phyloP scores from a whole-genome alignment of 2,329 filamentous ascomycete genomes.

The Pestalotiopsis sp. region DNA sequence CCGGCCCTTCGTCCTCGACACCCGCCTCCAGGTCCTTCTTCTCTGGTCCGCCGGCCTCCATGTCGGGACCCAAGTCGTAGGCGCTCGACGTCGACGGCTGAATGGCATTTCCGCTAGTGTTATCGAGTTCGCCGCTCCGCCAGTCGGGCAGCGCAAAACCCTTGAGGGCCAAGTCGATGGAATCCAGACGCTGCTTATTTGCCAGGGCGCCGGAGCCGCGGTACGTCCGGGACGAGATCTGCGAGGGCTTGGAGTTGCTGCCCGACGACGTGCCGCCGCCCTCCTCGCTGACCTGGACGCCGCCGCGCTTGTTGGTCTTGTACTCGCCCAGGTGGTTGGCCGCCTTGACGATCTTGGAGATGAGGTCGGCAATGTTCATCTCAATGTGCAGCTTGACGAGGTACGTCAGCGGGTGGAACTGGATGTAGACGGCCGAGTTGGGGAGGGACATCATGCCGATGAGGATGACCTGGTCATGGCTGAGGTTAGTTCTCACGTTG shows the following conservation, averaged over 20 bases:
- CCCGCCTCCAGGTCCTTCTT: neutral
- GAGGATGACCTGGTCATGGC: constrained; percentile 24
- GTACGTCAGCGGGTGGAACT: constrained; percentile 53
- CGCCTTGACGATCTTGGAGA: constrained; percentile 35
- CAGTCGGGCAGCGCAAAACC: neutral
- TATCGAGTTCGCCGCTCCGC: neutral
- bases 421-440: constrained; percentile 45
- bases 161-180: neutral
- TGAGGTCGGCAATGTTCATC: constrained; percentile 54
- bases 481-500: neutral
- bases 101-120: neutral
- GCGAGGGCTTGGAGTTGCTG: neutral
- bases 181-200: neutral
- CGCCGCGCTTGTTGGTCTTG: neutral
- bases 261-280: neutral
- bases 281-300: neutral
- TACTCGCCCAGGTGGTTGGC: constrained; percentile 11
- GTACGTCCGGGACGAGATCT: neutral
- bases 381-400: constrained; percentile 55
- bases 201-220: neutral
- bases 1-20: neutral
- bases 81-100: neutral
- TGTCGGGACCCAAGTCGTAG: neutral
- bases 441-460: constrained; percentile 45
- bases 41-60: neutral